phyloP scores from a whole-genome alignment of 2,329 filamentous ascomycete genomes.

The Boeremia exigua region DNA sequence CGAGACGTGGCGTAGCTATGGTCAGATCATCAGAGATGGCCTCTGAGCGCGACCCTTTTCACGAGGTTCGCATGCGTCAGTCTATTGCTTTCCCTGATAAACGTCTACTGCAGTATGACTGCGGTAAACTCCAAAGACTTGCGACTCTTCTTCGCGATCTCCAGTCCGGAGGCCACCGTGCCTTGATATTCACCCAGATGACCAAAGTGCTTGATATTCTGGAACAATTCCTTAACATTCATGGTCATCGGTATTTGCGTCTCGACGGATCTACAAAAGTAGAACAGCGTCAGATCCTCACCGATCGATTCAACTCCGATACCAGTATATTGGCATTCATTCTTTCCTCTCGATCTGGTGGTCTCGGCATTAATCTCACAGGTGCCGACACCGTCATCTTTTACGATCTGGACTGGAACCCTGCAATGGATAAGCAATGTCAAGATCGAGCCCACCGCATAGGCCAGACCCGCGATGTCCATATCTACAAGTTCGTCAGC shows the following conservation, averaged over 20 bases:
- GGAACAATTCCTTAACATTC: conserved; percentile 96
- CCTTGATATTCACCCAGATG: conserved; percentile 99
- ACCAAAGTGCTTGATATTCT: conserved; percentile 97
- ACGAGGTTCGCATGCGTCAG: conserved; percentile 88
- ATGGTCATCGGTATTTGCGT: conserved; percentile 94
- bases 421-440: conserved; percentile 99
- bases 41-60: conserved; percentile 78
- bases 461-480: conserved; percentile 94
- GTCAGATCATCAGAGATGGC: conserved; percentile 61
- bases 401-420: conserved; percentile 99
- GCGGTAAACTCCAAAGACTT: conserved; percentile 90
- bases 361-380: conserved; percentile 93
- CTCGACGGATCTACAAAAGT: conserved; percentile 97
- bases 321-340: conserved; percentile 93
- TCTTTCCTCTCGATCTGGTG: conserved; percentile 90
- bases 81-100: conserved; percentile 98
- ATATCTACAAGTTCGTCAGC: conserved; percentile 78
- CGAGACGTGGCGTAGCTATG: conserved; percentile 63
- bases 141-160: conserved; percentile 85
- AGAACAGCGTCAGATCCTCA: conserved; percentile 92
- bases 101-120: conserved; percentile 95
- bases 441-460: conserved; percentile 98
- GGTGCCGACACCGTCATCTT: conserved; percentile 98
- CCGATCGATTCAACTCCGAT: conserved; percentile 96
- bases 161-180: conserved; percentile 88